Conservation (phyloP, 1,284 basidiomycete genomes). For the Marasmius sp. region DNA sequence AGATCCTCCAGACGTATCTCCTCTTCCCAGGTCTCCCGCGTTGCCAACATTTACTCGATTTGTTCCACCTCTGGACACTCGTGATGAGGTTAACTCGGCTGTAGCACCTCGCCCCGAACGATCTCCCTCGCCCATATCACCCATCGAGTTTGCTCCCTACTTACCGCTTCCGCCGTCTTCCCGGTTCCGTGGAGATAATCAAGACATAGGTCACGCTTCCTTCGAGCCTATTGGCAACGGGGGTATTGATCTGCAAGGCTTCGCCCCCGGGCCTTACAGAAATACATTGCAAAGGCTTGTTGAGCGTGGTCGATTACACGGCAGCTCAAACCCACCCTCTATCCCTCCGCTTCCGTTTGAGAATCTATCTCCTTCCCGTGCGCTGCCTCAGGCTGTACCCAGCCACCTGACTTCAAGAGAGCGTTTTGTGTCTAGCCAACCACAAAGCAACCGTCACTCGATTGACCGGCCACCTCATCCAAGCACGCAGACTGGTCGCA, state of each 20-base stretch:
- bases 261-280: conserved; percentile 43
- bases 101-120: neutral
- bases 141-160: neutral
- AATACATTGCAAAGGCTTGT: conserved; percentile 38
- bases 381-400: neutral
- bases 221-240: neutral
- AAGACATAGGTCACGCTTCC: neutral
- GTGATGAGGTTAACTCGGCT: neutral
- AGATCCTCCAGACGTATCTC: conserved; percentile 3
- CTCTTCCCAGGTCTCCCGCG: neutral
- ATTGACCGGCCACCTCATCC: too few species aligned
- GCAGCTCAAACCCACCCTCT: conserved; percentile 15
- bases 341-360: conserved; percentile 24
- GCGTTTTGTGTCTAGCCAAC: neutral
- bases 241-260: conserved; percentile 34
- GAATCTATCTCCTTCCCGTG: neutral
- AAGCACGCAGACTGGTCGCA: too few species aligned
- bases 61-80: neutral
- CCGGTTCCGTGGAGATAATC: neutral
- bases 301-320: conserved; percentile 20
- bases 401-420: neutral
- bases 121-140: neutral
- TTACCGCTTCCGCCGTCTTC: neutral
- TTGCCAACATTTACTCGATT: neutral
- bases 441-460: neutral